Evolutionary conservation across 768 basidiomycete species (phyloP).

Genomic region (Suillus alpinus): DNA sequence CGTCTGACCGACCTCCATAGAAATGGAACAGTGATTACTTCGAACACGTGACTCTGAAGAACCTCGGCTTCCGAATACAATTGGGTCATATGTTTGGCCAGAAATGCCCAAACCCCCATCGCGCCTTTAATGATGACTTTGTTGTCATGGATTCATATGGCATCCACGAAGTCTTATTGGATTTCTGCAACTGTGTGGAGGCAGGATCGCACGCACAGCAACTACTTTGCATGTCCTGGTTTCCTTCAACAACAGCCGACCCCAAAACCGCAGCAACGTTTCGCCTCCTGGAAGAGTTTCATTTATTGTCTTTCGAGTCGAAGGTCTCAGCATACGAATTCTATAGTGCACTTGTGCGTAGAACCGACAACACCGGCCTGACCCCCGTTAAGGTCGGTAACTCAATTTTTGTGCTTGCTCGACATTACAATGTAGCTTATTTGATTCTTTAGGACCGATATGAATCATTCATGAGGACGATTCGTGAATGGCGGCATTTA

Average conservation of each 20-base stretch:
- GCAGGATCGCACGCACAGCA: slow-evolving; percentile 2
- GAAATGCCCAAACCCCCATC: slow-evolving; percentile 8
- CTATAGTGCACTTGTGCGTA: slow-evolving; percentile 20
- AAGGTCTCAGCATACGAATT: slow-evolving; percentile 28
- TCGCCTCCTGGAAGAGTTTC: slow-evolving; percentile 20
- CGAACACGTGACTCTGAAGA: slow-evolving; percentile 12
- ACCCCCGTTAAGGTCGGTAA: slow-evolving; percentile 1
- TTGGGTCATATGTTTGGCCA: slow-evolving; percentile 17
- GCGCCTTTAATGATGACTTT: slow-evolving; percentile 12
- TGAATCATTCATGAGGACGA: background rate
- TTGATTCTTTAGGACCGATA: background rate
- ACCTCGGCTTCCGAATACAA: slow-evolving; percentile 17
- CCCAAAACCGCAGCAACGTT: slow-evolving; percentile 2
- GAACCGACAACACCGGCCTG: slow-evolving; percentile 26
- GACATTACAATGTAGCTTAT: no score
- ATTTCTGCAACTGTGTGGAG: slow-evolving; percentile 13
- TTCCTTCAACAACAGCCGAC: slow-evolving; percentile 4
- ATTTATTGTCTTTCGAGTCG: slow-evolving; percentile 27
- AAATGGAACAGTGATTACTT: slow-evolving; percentile 20
- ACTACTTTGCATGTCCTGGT: slow-evolving; percentile 9
- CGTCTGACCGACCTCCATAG: slow-evolving; percentile 1
- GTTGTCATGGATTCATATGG: slow-evolving; percentile 22
- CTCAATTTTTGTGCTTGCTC: no score
- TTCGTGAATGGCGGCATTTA: background rate
- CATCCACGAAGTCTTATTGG: slow-evolving; percentile 17